Base-by-base conservation (phyloP, 2,329 filamentous ascomycete genomes). In the Didymella sp. region DNA sequence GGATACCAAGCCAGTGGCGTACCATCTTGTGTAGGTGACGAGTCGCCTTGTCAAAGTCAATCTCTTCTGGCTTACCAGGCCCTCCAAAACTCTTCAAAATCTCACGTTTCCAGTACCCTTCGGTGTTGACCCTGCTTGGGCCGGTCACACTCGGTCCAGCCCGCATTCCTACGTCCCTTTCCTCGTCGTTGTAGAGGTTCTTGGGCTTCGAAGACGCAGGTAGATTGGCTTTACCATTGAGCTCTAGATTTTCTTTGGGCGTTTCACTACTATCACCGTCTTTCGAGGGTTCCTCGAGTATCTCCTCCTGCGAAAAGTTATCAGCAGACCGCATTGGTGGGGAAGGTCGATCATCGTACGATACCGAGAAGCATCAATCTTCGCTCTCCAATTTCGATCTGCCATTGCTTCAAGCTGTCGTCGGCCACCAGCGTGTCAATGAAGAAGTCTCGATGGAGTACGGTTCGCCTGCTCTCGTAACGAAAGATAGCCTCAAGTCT, bases 381-480 rank as follows among this genome's bases (percentile, higher is more conserved):
- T 24, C 61, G 58, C 22, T 59, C 27, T 2, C 62, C 57, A n/a
- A 71, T 66, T 8, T 59, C 59, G 8, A 49, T 15, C 27, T 67
- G 64, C 63, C 62, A 67, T 45, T 60, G 59, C 50, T 66, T 62
- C 15, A 66, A 43, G 25, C 60, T 58, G 12, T 69, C 64, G 19
- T 66, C 64, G 5, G 64, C 63, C 0, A 58, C 58, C 27, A 71
- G 22, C 4, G 61, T 50, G 33, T 70, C 66, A 9, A 67, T 30
- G 24, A 69, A 62, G 41, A 70, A 68, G 17, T 64, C 59, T 1
- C 64, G 59, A 48, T 66, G 56, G 4, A 49, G 45, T 12, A 64
- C 15, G 1, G 12, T 15, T 1, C 62, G 60, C n/a, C 58, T 21
- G 2, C 35, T 25, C 12, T 57, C 37, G 0, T 69, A 24, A 3